A percentile compares a stretch with the other conserved stretches of the same genome.
Evolutionary conservation across 345 rosid species (phyloP).

Genomic region (Sisymbrium altissimum): DNA sequence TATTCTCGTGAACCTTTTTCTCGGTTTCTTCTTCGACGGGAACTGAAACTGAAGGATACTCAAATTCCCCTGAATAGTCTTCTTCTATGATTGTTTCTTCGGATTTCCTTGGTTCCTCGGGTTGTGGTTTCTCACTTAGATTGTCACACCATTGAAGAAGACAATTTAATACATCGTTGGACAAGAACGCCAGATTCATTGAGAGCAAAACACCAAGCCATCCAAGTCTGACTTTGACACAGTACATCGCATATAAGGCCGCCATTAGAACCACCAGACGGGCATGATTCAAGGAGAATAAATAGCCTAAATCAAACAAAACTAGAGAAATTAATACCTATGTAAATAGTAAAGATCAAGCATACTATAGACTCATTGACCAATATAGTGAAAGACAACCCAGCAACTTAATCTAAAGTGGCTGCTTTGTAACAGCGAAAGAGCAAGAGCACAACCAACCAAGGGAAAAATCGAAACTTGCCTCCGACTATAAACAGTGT

Average conservation of each 20-base stretch:
- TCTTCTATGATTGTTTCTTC: constrained; percentile 54
- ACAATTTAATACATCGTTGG: constrained; percentile 71
- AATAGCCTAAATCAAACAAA: constrained; percentile 63
- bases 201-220: constrained; percentile 90
- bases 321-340: constrained; percentile 20
- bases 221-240: constrained; percentile 86
- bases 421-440: not conserved
- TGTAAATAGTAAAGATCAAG: not conserved
- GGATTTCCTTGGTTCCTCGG: constrained; percentile 62
- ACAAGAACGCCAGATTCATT: constrained; percentile 80
- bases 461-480: constrained; percentile 30
- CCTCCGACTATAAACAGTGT: constrained; percentile 94
- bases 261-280: constrained; percentile 81
- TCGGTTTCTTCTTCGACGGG: constrained; percentile 50
- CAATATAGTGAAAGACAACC: not conserved
- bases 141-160: constrained; percentile 84
- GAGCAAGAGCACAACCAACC: not conserved
- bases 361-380: not conserved
- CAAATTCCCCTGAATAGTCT: constrained; percentile 57
- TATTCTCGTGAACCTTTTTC: constrained; percentile 51
- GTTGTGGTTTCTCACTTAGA: constrained; percentile 49
- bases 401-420: not conserved
- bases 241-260: constrained; percentile 62
- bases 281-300: constrained; percentile 90
- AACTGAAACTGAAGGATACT: constrained; percentile 50